These are phyloP conservation scores for Paraphoma sp. DNA, from an alignment of 2,329 filamentous ascomycete genomes.

Conservation along the genomic window DNA sequence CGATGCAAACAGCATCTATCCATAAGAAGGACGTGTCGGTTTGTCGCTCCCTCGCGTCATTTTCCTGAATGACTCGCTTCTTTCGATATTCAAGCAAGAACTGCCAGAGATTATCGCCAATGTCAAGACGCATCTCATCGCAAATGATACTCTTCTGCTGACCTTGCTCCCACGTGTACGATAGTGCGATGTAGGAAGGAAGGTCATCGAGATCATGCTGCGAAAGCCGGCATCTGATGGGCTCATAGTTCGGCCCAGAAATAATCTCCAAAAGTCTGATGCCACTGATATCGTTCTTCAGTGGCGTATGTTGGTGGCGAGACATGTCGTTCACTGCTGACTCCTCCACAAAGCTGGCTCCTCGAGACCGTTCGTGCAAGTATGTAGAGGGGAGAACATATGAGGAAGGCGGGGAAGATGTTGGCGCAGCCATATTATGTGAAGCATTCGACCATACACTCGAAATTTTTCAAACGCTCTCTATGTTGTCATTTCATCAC, in stretches of 20 bases:
- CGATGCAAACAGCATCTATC: constrained; percentile 21
- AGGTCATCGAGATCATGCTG: constrained; percentile 11
- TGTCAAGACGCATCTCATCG: constrained; percentile 7
- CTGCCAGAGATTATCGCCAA: constrained; percentile 19
- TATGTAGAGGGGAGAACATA: no score
- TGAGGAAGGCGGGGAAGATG: no score
- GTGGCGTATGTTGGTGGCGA: not conserved
- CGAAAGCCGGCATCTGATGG: constrained; percentile 3
- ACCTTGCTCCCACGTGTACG: constrained; percentile 22
- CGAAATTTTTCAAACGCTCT: no score
- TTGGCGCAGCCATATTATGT: no score
- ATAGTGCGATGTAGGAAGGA: constrained; percentile 17
- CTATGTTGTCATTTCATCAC: no score
- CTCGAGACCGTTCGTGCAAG: no score
- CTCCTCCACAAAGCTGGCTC: not conserved
- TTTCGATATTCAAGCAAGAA: constrained; percentile 19
- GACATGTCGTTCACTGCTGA: not conserved
- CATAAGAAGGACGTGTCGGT: constrained; percentile 3
- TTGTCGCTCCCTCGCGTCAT: constrained; percentile 5
- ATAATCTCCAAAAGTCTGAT: constrained; percentile 1
- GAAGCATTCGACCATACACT: no score
- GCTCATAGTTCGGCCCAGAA: not conserved
- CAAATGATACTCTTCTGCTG: constrained; percentile 7
- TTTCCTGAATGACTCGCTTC: constrained; percentile 4
- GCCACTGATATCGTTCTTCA: not conserved